Conservation (phyloP, 1,139 yeast species). For the Suhomyces bribrorum region DNA sequence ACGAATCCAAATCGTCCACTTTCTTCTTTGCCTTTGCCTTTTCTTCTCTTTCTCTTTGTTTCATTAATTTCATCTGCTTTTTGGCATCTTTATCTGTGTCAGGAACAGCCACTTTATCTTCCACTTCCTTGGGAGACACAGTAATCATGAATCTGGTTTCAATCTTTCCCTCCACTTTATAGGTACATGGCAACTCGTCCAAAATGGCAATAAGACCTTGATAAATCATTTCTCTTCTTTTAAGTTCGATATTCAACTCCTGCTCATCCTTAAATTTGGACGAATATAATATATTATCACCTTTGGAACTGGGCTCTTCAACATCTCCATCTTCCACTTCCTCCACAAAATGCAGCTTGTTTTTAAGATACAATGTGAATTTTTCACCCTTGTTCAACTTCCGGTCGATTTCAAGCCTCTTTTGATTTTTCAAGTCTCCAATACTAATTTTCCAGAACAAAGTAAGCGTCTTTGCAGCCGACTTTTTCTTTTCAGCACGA, state of each 20-base stretch:
- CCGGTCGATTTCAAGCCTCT: conserved; percentile 35
- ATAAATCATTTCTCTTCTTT: conserved; percentile 32
- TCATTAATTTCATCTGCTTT: conserved; percentile 18
- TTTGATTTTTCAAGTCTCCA: conserved; percentile 43
- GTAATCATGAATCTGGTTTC: conserved; percentile 21
- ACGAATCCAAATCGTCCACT: conserved; percentile 43
- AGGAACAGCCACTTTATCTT: conserved; percentile 6
- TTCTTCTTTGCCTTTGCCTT: conserved; percentile 14
- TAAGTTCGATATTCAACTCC: conserved; percentile 30
- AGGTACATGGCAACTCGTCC: conserved; percentile 32
- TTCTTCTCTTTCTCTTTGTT: conserved; percentile 16
- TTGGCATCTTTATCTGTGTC: conserved; percentile 22
- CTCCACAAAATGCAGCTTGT: conserved; percentile 14
- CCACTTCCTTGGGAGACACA: conserved; percentile 16
- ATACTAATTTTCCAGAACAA: conserved; percentile 43
- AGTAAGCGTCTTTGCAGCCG: conserved; percentile 36
- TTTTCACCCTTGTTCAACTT: conserved; percentile 36
- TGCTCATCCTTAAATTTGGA: conserved; percentile 19
- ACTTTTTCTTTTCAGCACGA: conserved; percentile 37
- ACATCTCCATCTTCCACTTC: conserved; percentile 13
- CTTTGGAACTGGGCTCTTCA: conserved; percentile 6
- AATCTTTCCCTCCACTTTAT: conserved; percentile 33
- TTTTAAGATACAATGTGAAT: conserved; percentile 32
- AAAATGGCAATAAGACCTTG: conserved; percentile 29
- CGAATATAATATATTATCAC: conserved; percentile 11